phyloP scores from a whole-genome alignment of 805 yeast genomes.

The Jamesozyma jinghongensis region DNA sequence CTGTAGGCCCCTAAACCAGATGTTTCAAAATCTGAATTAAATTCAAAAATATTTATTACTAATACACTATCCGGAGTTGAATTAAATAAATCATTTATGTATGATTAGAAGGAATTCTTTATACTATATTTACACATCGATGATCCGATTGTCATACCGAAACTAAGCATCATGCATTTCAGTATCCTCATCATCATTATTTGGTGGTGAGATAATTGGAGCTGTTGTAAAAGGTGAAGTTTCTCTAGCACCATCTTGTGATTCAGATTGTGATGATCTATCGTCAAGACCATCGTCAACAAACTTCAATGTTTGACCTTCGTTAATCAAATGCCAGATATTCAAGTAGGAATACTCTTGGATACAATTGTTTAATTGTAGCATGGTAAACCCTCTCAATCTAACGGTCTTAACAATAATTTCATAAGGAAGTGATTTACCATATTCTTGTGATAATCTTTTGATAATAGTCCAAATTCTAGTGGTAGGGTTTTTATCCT shows the following conservation, averaged over 20 bases:
- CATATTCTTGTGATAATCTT: conserved; percentile 38
- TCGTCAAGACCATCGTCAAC: conserved; percentile 35
- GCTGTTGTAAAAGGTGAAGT: background rate
- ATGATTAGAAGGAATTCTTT: background rate
- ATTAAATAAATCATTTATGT: background rate
- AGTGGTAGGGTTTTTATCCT: conserved; percentile 59
- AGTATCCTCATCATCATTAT: conserved; percentile 4
- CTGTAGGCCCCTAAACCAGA: too few species aligned
- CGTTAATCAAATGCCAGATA: conserved; percentile 69
- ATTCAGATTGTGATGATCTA: background rate
- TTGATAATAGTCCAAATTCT: conserved; percentile 66
- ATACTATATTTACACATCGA: background rate
- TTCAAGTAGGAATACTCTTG: conserved; percentile 61
- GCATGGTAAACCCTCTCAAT: conserved; percentile 76
- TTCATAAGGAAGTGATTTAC: conserved; percentile 34
- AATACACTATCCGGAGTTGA: background rate
- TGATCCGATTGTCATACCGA: too few species aligned
- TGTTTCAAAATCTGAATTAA: too few species aligned
- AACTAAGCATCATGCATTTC: conserved; percentile 7
- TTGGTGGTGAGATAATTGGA: background rate
- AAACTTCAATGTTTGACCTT: conserved; percentile 55
- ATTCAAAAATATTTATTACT: background rate
- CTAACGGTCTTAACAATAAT: conserved; percentile 53
- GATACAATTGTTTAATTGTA: conserved; percentile 67
- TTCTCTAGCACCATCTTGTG: background rate